Evolutionary conservation across 257 asterid species (phyloP).

Genomic region (Eustoma russellianum): DNA sequence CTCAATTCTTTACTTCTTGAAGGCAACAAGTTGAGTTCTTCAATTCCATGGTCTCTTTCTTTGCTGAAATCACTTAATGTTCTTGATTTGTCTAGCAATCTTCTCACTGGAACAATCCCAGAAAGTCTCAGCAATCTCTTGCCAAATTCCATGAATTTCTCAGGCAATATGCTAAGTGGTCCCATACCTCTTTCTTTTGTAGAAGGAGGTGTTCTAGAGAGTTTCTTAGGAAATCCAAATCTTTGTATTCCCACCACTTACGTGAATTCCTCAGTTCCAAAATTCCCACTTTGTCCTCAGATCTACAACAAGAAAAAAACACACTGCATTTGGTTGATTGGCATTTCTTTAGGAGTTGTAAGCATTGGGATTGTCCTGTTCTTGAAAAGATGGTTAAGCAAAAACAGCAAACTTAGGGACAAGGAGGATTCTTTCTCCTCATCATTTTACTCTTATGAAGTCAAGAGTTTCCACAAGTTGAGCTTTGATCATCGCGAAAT

Average conservation of each 20-base stretch:
- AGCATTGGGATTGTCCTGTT: slow-evolving; percentile 41
- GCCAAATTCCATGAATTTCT: slow-evolving; percentile 73
- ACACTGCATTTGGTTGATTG: slow-evolving; percentile 43
- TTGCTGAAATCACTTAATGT: slow-evolving; percentile 45
- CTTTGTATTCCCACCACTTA: slow-evolving; percentile 41
- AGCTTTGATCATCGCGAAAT: slow-evolving; percentile 77
- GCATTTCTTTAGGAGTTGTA: slow-evolving; percentile 36
- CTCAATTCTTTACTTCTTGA: slow-evolving; percentile 58
- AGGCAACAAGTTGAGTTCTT: slow-evolving; percentile 54
- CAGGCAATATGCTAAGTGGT: slow-evolving; percentile 66
- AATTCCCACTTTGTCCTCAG: slow-evolving; percentile 35
- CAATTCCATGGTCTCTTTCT: slow-evolving; percentile 67
- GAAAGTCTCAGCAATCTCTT: slow-evolving; percentile 36
- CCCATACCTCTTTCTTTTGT: slow-evolving; percentile 53
- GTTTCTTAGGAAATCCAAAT: slow-evolving; percentile 57
- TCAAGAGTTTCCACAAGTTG: slow-evolving; percentile 73
- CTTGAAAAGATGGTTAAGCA: slow-evolving; percentile 43
- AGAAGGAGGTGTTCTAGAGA: slow-evolving; percentile 60
- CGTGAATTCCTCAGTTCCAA: slow-evolving; percentile 15
- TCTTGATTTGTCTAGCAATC: slow-evolving; percentile 71
- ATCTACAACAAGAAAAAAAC: slow-evolving; percentile 23
- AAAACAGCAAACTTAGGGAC: slow-evolving; percentile 24
- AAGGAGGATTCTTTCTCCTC: slow-evolving; percentile 46
- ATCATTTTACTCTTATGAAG: slow-evolving; percentile 55
- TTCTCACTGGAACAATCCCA: slow-evolving; percentile 54